Base-by-base conservation (phyloP, 75 land plant species). In the Selaginella tamariscina region DNA sequence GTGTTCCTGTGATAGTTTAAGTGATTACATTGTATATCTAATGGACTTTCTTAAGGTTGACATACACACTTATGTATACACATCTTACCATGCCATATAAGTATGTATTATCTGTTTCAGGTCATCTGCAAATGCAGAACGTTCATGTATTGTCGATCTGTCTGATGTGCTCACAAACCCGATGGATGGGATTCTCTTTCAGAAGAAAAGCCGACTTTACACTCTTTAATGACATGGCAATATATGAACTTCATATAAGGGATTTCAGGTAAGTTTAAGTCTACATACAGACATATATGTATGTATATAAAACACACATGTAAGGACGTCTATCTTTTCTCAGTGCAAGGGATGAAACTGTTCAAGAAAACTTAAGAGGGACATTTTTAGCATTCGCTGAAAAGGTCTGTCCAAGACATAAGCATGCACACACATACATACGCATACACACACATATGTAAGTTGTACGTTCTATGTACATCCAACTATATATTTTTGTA, bases 241-340 rank as follows among this genome's bases (percentile, higher is more conserved):
- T 93, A 55, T 93, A 93, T 78, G 98, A 93, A 70, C 79, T 93
- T 56, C 98, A 93, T 69, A 78, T 93, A 26, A 78, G 98, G 66
- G 98, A 93, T 68, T 93, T 93, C 72, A 93, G 98, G 98, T 93
- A 59, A 59, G 8, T 59, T 59, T 27, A 9, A 2, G 26, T 39
- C 49, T 39, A 15, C 11, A 39, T 5, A 15, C 15, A 15, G 49
- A 15, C 49, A 39, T 39, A 39, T 39, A 39, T 39, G 5, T 39
- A 39, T 39, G 5, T 39, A n/a, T n/a, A n/a, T n/a, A n/a, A n/a
- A n/a, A n/a, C n/a, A n/a, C n/a, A n/a, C n/a, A n/a, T n/a, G n/a
- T n/a, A n/a, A n/a, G n/a, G n/a, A n/a, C n/a, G n/a, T 39, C 49
- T 8, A 5, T 70, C 1, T 67, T 65, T 23, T 28, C 32, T 31